phyloP scores from a whole-genome alignment of 1,139 yeast species.

The Pichia sp. region DNA sequence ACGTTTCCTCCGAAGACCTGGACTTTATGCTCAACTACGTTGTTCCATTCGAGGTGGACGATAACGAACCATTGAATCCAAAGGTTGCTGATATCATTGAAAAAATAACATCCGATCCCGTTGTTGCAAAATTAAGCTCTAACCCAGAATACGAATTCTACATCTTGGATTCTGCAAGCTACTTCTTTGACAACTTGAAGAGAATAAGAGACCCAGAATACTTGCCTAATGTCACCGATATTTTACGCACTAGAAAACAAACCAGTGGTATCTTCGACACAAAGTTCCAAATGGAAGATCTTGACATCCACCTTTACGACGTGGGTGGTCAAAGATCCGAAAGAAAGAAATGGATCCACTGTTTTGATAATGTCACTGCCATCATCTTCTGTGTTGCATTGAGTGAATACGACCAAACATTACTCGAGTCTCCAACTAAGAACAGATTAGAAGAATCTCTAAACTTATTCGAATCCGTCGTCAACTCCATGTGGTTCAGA shows the following conservation, averaged over 20 bases:
- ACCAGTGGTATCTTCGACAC: constrained; percentile 93
- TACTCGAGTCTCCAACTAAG: constrained; percentile 73
- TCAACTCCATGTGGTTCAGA: constrained; percentile 92
- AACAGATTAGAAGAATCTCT: constrained; percentile 86
- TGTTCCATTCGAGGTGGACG: constrained; percentile 41
- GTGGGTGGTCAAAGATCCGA: constrained; percentile 96
- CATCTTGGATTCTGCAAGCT: constrained; percentile 82
- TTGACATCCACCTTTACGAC: constrained; percentile 81
- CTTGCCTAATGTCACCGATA: constrained; percentile 73
- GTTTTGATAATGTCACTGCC: constrained; percentile 88
- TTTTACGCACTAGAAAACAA: constrained; percentile 84
- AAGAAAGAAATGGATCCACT: constrained; percentile 94
- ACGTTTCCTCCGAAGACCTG: constrained; percentile 40
- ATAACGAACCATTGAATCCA: constrained; percentile 41
- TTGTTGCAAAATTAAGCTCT: constrained; percentile 55
- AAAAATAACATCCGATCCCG: constrained; percentile 56
- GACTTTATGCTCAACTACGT: constrained; percentile 49
- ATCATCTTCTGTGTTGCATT: constrained; percentile 89
- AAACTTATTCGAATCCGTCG: constrained; percentile 84
- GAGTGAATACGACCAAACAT: constrained; percentile 85
- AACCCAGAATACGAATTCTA: constrained; percentile 74
- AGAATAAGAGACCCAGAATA: constrained; percentile 63
- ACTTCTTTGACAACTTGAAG: constrained; percentile 67
- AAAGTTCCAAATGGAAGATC: constrained; percentile 70
- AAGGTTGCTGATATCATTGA: constrained; percentile 44